Percentiles rank a stretch among this genome's conserved stretches.
These are phyloP conservation scores for Acanthamoeba divionensis DNA, from an alignment of 208 protist species.

Conservation along the genomic window DNA sequence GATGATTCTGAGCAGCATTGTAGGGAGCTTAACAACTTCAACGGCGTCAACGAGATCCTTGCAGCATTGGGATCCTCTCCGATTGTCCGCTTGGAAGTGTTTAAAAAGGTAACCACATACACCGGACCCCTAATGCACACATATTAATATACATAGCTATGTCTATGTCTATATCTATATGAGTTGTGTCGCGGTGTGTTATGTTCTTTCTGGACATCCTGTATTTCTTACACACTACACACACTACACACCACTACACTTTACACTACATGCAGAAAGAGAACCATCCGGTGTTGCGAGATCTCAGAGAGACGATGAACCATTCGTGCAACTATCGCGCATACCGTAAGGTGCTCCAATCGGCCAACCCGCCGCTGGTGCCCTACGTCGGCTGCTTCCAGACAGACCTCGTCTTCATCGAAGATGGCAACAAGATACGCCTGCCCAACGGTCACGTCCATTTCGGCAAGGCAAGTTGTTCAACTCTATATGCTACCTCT, in stretches of 20 bases:
- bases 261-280: not conserved
- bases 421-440: slow-evolving; percentile 59
- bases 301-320: slow-evolving; percentile 4
- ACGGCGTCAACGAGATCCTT: slow-evolving; percentile 48
- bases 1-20: not conserved
- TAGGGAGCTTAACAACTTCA: slow-evolving; percentile 56
- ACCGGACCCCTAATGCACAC: too few species aligned
- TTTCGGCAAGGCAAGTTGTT: not conserved
- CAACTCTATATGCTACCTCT: not conserved
- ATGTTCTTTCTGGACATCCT: not conserved
- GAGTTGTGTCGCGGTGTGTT: not conserved
- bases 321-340: not conserved
- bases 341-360: not conserved
- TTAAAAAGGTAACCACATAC: slow-evolving; percentile 14
- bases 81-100: not conserved
- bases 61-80: not conserved
- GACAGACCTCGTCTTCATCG: slow-evolving; percentile 68
- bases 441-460: slow-evolving; percentile 15
- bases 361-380: slow-evolving; percentile 56
- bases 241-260: not conserved
- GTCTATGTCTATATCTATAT: too few species aligned
- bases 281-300: not conserved
- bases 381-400: slow-evolving; percentile 68
- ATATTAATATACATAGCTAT: too few species aligned
- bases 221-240: too few species aligned